Evolutionary conservation across 31 red algal species (phyloP), one percentile per base, ranked within the genome.

Genomic region (Endocladia muricata): DNA sequence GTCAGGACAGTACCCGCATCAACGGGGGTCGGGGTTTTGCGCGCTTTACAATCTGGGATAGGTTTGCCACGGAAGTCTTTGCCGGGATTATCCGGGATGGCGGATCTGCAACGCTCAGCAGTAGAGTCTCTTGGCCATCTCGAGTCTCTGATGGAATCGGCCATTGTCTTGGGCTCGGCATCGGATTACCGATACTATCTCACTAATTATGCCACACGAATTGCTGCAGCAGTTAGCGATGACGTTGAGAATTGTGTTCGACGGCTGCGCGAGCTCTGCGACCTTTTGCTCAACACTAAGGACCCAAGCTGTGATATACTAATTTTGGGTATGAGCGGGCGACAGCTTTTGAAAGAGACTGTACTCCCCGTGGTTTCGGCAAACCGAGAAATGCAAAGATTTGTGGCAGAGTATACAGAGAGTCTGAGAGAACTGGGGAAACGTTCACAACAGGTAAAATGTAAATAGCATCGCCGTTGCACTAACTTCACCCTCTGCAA

Each of bases 111-210:
- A 78, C 68, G 90, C 35, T 64, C 90, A n/a, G 77, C 83, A n/a
- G 72, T 94, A 19, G 83, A 88, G 60, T 91, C 93, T 21, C 71
- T 90, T 11, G 68, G 77, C 5, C 93, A 96, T 70, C 71, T 96
- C 7, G 93, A 96, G 78, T 84, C 82, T 48, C 77, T 96, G 0
- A 74, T 86, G 67, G 69, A 83, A 29, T 74, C 86, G 13, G 87
- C 87, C 6, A 61, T 81, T 41, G 76, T 76, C 0, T 60, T 96
- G 48, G 71, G 87, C 15, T 77, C 81, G 2, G 70, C 81, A 22
- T 26, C 76, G 44, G 93, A 96, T 37, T 80, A 81, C 41, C 22
- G 79, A 38, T 96, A 88, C 57, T 96, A 90, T 41, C 66, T 96
- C 9, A 72, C 82, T 9, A 86, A 77, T 41, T 90, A 90, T 68